Percentiles rank a stretch among this genome's conserved stretches.
Evolutionary conservation across 148 eudicot genomes (phyloP).

Genomic region (Tetragonia tetragonoides): DNA sequence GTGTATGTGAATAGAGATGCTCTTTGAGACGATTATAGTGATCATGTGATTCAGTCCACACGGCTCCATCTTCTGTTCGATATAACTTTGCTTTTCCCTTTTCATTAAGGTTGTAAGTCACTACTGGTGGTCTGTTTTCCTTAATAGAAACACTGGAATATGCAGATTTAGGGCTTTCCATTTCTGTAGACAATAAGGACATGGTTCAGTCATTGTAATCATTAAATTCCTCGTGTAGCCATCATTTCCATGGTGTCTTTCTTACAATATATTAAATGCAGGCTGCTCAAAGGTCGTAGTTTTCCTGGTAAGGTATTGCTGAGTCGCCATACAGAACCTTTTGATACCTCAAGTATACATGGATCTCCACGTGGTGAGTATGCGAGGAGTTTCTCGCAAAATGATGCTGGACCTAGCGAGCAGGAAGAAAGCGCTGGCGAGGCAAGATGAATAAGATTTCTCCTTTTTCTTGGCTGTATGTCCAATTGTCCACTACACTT

Average conservation of each 20-base stretch:
- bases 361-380: conserved; percentile 54
- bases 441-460: conserved; percentile 38
- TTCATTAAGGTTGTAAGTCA: neutral
- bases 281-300: conserved; percentile 93
- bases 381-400: conserved; percentile 56
- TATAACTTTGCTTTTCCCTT: neutral
- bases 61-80: neutral
- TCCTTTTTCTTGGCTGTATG: neutral
- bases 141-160: neutral
- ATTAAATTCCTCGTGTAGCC: neutral
- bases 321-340: conserved; percentile 71
- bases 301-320: conserved; percentile 93
- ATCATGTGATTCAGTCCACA: neutral
- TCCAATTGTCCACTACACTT: neutral
- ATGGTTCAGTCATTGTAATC: neutral
- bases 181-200: neutral
- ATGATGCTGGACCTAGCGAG: conserved; percentile 56
- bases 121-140: neutral
- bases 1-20: neutral
- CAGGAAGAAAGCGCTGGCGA: conserved; percentile 44
- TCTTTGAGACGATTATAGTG: neutral
- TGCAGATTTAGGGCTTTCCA: neutral
- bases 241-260: conserved; percentile 1
- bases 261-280: conserved; percentile 24
- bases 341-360: conserved; percentile 43